Percentiles rank a stretch among this genome's conserved stretches.
Conservation (phyloP, 164 flowering plant species). For the Sedum album region DNA sequence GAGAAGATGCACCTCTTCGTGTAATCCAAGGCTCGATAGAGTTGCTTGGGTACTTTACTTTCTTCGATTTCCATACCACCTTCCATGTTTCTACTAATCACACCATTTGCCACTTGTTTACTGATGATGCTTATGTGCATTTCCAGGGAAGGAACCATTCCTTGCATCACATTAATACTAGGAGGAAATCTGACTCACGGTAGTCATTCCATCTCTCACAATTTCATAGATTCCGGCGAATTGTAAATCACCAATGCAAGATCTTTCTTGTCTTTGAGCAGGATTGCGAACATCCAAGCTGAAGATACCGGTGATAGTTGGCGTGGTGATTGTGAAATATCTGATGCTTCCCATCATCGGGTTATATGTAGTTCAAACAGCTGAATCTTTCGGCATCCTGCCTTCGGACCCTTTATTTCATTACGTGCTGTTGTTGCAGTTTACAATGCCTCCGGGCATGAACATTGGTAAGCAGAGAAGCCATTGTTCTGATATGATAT, state of each 20-base stretch:
- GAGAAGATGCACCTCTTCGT: slow-evolving; percentile 65
- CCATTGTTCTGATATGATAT: background rate
- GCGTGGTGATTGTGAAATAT: slow-evolving; percentile 47
- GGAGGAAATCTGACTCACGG: slow-evolving; percentile 92
- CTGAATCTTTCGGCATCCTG: slow-evolving; percentile 45
- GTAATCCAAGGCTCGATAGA: slow-evolving; percentile 67
- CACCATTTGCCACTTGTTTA: background rate
- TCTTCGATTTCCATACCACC: background rate
- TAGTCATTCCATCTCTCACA: slow-evolving; percentile 11
- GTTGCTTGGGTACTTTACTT: slow-evolving; percentile 59
- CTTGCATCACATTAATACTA: slow-evolving; percentile 79
- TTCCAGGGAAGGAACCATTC: too few relatives aligned
- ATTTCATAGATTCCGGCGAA: background rate
- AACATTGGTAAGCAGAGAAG: slow-evolving; percentile 43
- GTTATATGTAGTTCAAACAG: slow-evolving; percentile 46
- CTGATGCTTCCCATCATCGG: slow-evolving; percentile 56
- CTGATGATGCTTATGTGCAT: too few relatives aligned
- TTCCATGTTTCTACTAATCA: too few relatives aligned
- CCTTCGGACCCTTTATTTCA: slow-evolving; percentile 60
- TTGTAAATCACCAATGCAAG: background rate
- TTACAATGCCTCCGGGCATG: slow-evolving; percentile 81
- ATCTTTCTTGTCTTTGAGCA: slow-evolving; percentile 12
- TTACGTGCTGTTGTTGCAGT: slow-evolving; percentile 72
- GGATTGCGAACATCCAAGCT: slow-evolving; percentile 40
- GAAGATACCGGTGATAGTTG: slow-evolving; percentile 26